These are phyloP conservation scores for Toxicodendron radicans DNA, from an alignment of 345 rosid genomes.

Conservation along the genomic window DNA sequence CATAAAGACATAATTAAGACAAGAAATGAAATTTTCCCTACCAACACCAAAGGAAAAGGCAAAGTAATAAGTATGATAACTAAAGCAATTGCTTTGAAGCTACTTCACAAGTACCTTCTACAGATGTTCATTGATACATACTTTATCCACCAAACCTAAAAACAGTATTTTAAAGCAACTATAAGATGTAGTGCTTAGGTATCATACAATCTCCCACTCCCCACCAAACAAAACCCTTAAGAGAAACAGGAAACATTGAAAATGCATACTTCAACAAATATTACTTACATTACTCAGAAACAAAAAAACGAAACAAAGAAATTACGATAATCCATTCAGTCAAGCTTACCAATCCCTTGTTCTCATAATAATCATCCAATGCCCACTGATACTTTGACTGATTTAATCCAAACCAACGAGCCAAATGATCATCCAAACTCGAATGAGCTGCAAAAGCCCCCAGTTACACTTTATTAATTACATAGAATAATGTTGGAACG, in stretches of 20 bases:
- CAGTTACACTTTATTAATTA: neutral
- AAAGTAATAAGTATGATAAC: neutral
- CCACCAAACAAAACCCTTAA: neutral
- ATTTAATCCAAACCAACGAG: conserved; percentile 98
- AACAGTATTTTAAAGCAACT: conserved; percentile 6
- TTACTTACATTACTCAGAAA: neutral
- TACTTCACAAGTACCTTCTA: conserved; percentile 25
- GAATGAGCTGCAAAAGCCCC: conserved; percentile 68
- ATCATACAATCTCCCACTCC: neutral
- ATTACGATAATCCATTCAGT: neutral
- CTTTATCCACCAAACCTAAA: conserved; percentile 20
- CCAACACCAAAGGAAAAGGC: neutral
- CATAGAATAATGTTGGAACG: neutral
- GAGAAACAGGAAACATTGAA: neutral
- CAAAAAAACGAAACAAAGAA: neutral
- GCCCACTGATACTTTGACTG: conserved; percentile 99
- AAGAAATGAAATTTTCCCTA: neutral
- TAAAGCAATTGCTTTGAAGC: conserved; percentile 30
- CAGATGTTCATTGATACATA: neutral
- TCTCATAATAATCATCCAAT: conserved; percentile 83
- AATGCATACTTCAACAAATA: neutral
- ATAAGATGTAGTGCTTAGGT: neutral
- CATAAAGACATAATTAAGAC: neutral
- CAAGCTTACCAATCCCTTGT: conserved; percentile 73
- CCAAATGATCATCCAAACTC: conserved; percentile 92